Evolutionary conservation across 2,329 filamentous ascomycete genomes (phyloP).

Genomic region (Ceratocystis colombiana): DNA sequence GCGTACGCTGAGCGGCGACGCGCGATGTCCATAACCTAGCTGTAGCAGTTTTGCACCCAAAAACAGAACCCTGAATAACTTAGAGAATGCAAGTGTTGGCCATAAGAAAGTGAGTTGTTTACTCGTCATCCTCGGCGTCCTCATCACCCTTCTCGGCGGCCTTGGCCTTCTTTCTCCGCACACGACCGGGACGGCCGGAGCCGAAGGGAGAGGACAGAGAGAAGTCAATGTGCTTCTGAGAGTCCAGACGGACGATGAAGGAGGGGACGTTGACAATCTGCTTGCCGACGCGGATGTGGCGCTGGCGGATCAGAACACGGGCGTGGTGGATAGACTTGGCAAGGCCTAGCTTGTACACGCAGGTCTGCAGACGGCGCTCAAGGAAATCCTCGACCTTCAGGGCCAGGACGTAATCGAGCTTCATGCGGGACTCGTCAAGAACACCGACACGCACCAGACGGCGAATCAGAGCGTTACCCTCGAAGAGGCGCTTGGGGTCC

Average conservation of each 20-base stretch:
- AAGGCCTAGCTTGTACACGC: conserved; percentile 99
- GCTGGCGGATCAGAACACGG: conserved; percentile 98
- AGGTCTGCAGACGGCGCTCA: conserved; percentile 98
- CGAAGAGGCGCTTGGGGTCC: conserved; percentile 99
- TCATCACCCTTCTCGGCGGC: conserved; percentile 77
- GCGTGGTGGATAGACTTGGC: conserved; percentile 99
- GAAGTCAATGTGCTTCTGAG: conserved; percentile 99
- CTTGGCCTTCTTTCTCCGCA: conserved; percentile 99
- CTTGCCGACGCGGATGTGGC: conserved; percentile 99
- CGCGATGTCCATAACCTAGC: conserved; percentile 20
- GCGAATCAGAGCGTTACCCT: conserved; percentile 99
- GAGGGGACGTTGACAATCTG: conserved; percentile 99
- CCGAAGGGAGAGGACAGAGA: conserved; percentile 94
- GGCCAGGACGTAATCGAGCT: conserved; percentile 99
- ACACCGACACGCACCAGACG: conserved; percentile 99
- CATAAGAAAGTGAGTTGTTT: conserved; percentile 34
- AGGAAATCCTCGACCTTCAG: conserved; percentile 99
- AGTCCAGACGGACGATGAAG: conserved; percentile 99
- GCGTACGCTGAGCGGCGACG: conserved; percentile 20
- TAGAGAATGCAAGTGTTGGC: conserved; percentile 22
- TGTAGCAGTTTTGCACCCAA: conserved; percentile 14
- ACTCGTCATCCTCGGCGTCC: conserved; percentile 76
- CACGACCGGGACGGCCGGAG: conserved; percentile 92
- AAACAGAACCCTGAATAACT: conserved; percentile 19
- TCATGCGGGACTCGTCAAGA: conserved; percentile 99